phyloP scores from a whole-genome alignment of 352 stramenopile genomes.

The Phytophthora meadii region DNA sequence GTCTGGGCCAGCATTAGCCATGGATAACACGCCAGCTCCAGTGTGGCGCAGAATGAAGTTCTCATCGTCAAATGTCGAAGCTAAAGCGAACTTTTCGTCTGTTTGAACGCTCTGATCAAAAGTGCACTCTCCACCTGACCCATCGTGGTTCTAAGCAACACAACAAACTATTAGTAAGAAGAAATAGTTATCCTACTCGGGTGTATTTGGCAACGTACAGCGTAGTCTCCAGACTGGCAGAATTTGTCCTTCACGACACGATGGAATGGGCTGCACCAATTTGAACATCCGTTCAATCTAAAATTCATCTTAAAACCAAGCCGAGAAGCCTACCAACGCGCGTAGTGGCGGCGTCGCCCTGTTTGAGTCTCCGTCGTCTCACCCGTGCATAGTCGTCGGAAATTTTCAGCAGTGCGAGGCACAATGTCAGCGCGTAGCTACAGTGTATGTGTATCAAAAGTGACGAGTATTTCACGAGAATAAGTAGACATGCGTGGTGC shows the following conservation, averaged over 20 bases:
- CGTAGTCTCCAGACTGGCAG: conserved; percentile 92
- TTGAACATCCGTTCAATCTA: neutral
- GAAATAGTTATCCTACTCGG: neutral
- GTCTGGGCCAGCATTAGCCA: conserved; percentile 95
- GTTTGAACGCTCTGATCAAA: conserved; percentile 55
- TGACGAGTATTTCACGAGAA: neutral
- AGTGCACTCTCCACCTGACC: conserved; percentile 86
- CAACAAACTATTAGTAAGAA: neutral
- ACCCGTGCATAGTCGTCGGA: conserved; percentile 95
- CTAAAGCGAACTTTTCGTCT: conserved; percentile 22
- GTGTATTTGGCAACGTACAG: conserved; percentile 65
- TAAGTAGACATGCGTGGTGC: neutral
- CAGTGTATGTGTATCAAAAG: neutral
- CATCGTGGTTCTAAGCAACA: conserved; percentile 70
- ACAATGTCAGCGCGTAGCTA: conserved; percentile 94
- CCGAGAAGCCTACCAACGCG: conserved; percentile 44
- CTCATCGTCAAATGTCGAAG: conserved; percentile 90
- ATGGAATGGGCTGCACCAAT: conserved; percentile 77
- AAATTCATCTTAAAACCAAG: neutral
- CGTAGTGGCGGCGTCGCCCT: conserved; percentile 62
- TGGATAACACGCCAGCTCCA: conserved; percentile 89
- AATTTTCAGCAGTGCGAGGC: conserved; percentile 96
- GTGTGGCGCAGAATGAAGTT: conserved; percentile 94
- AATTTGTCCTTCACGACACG: conserved; percentile 93
- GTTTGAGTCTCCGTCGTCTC: conserved; percentile 72